phyloP scores from a whole-genome alignment of 75 land plant genomes.

The Selaginella tamariscina region DNA sequence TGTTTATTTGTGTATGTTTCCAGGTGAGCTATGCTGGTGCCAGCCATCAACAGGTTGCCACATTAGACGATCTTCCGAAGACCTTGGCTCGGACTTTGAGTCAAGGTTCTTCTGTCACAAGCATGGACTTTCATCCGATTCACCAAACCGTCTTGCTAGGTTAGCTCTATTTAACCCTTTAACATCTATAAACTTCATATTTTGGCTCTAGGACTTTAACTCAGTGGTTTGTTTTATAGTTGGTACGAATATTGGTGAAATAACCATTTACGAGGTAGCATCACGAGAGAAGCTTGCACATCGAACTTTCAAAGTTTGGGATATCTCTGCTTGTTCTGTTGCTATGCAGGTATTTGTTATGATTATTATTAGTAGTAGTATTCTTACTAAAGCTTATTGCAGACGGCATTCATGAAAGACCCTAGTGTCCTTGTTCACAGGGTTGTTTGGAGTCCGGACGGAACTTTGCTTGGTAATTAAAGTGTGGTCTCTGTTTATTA shows the following conservation, averaged over 20 bases:
- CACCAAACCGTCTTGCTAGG: conserved; percentile 81
- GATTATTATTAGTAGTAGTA: neutral
- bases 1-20: neutral
- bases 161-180: conserved; percentile 13
- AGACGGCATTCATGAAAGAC: conserved; percentile 57
- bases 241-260: conserved; percentile 86
- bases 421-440: conserved; percentile 39
- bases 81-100: conserved; percentile 40
- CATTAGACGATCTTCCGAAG: conserved; percentile 17
- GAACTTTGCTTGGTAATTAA: conserved; percentile 46
- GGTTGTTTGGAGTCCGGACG: conserved; percentile 75
- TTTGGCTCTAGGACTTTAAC: neutral
- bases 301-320: conserved; percentile 76
- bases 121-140: conserved; percentile 91
- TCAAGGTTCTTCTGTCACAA: conserved; percentile 77
- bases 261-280: conserved; percentile 70
- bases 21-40: neutral
- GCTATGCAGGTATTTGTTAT: conserved; percentile 45
- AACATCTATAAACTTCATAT: neutral
- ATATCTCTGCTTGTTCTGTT: conserved; percentile 42
- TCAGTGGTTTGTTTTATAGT: conserved; percentile 30
- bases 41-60: neutral
- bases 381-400: neutral
- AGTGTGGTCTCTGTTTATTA: neutral
- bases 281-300: conserved; percentile 51